A percentile compares a stretch with the other conserved stretches of the same genome.
These are phyloP conservation scores for Solanum lycopersicoides DNA, from an alignment of 257 asterid species.

Conservation along the genomic window DNA sequence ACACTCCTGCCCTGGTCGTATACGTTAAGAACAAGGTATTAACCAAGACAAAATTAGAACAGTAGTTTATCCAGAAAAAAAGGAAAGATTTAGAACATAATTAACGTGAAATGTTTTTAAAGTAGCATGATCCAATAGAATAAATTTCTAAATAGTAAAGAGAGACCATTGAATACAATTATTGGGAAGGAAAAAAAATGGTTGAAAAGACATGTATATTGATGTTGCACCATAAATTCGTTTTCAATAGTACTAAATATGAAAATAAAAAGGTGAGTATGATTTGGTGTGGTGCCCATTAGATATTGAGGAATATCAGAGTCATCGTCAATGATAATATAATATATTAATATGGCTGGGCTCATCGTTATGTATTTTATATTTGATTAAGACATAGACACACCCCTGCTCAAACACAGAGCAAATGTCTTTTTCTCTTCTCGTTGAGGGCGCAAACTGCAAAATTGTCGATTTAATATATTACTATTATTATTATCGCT, in stretches of 20 bases:
- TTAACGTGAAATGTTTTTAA: background rate
- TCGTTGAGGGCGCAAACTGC: constrained; percentile 18
- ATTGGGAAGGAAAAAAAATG: background rate
- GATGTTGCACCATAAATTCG: background rate
- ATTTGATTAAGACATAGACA: constrained; percentile 29
- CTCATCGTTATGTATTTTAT: background rate
- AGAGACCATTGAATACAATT: background rate
- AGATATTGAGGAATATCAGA: background rate
- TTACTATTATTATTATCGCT: background rate
- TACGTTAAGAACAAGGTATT: background rate
- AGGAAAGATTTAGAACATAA: background rate
- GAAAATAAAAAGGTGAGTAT: background rate
- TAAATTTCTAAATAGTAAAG: background rate
- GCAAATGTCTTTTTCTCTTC: constrained; percentile 26
- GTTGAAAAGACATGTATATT: background rate
- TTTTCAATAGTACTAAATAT: background rate
- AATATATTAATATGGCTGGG: background rate
- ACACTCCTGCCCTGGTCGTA: background rate
- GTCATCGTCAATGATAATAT: constrained; percentile 4
- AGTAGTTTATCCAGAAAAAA: background rate
- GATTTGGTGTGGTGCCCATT: background rate
- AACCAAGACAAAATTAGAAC: background rate
- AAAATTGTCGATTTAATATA: background rate
- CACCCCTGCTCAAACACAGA: background rate
- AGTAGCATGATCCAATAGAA: background rate